These are phyloP conservation scores for Theobroma cacao DNA, from an alignment of 345 rosid species.

Conservation along the genomic window DNA sequence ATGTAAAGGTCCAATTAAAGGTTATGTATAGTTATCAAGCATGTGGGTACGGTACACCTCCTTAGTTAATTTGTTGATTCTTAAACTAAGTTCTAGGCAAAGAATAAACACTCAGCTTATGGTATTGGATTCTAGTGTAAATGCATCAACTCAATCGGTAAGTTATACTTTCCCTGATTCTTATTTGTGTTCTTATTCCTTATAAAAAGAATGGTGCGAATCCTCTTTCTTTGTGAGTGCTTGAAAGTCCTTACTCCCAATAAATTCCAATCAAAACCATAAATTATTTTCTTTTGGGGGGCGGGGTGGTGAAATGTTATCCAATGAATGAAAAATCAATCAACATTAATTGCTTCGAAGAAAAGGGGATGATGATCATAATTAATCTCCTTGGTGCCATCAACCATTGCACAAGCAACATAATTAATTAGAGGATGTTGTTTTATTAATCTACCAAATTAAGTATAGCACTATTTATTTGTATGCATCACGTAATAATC, in stretches of 20 bases:
- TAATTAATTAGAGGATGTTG: not conserved
- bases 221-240: not conserved
- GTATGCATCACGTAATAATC: not conserved
- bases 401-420: not conserved
- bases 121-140: not conserved
- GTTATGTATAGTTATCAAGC: too few relatives aligned
- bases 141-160: not conserved
- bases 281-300: not conserved
- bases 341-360: not conserved
- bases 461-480: not conserved
- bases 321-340: not conserved
- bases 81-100: not conserved
- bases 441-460: not conserved
- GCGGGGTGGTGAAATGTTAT: not conserved
- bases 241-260: not conserved
- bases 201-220: not conserved
- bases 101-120: not conserved
- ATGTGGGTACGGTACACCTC: not conserved
- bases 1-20: too few relatives aligned
- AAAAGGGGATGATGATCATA: not conserved
- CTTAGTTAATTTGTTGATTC: not conserved
- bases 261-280: not conserved
- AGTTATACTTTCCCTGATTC: not conserved
- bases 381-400: not conserved
- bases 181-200: not conserved